Evolutionary conservation across 1,139 yeast species (phyloP), one percentile per base, ranked within the genome.

Genomic region (Ogataea hybrid): DNA sequence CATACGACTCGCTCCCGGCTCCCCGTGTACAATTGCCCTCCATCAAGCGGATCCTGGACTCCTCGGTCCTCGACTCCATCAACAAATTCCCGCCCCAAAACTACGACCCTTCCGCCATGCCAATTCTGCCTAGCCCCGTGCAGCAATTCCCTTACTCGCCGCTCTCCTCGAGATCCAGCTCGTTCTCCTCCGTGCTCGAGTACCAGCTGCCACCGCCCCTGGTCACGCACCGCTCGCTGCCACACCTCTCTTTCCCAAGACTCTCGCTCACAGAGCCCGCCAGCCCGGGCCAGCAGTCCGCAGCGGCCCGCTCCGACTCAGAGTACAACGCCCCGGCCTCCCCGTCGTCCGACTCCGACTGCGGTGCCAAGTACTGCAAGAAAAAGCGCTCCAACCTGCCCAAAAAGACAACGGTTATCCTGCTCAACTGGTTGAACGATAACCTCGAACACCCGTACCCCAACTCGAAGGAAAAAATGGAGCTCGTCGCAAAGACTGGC

Each of bases 381-480:
- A 59, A 57, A 44, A 59, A 54, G 43, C 47, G 65, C 34, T 51
- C 62, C 46, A 90, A 90, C 62, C 70, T 92, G 49, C 97, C 98
- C 12, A 83, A 89, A 57, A 90, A 83, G 51, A 90, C 95, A 2
- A 90, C 96, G 3, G 80, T 79, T 50, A 80, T 87, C 17, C 69
- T 92, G 48, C 75, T 92, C 48, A 75, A 75, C 49, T 92, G 98
- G 98, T 73, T 90, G 41, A 75, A 83, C 54, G 81, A 82, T 39
- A 95, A 92, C 62, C 68, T 89, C 51, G 84, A 85, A 54, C 95
- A 90, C 59, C 98, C 98, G 12, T 90, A 90, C 62, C 98, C 98
- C 5, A 86, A 89, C 48, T 86, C 90, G 39, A 84, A 84, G 50
- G 97, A 90, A 58, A 92, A 92, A 67, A 74, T 79, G 51, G 85